Evolutionary conservation across 352 stramenopile genomes (phyloP), one percentile per base, ranked within the genome.

Genomic region (Pythium coloratum): DNA sequence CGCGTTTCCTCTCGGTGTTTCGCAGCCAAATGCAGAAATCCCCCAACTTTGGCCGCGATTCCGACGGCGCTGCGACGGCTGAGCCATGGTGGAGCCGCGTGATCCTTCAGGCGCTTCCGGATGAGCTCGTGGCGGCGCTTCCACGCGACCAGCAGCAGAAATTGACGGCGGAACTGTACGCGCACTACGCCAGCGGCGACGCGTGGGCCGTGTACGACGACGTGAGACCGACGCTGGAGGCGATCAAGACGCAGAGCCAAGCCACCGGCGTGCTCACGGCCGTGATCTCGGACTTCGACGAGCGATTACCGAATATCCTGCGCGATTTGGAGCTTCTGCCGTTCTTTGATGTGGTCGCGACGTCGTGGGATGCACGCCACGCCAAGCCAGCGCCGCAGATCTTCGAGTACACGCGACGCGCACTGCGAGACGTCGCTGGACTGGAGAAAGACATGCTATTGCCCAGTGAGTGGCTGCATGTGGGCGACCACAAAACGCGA

Each of bases 241-340:
- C n/a, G 38, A 67, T 92, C 9, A 33, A 51, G 0, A 10, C 34
- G 0, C 38, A 57, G 7, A 53, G n/a, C 34, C 7, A 40, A 13
- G 10, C 7, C 7, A 40, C 7, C 40, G 47, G 62, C 1, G 66
- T 91, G 1, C 47, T 68, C 5, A 73, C 92, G 58, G 86, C 77
- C 34, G 76, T 92, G 59, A 77, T 94, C 33, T 94, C 84, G 58
- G 90, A 94, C 71, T 92, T 91, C 69, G 86, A 94, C 63, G 84
- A 94, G 64, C 73, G 86, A 2, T 71, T 94, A 4, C 70, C 76
- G 34, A 20, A 49, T 2, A 70, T 94, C 28, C 64, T 94, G 3
- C 49, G 50, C 0, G 76, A 70, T 0, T 57, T 92, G 44, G 63
- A 63, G 33, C 77, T 94, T 14, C 62, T 67, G 36, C 59, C 63